phyloP scores from a whole-genome alignment of 2,329 filamentous ascomycete species.

The Alternaria sp. region DNA sequence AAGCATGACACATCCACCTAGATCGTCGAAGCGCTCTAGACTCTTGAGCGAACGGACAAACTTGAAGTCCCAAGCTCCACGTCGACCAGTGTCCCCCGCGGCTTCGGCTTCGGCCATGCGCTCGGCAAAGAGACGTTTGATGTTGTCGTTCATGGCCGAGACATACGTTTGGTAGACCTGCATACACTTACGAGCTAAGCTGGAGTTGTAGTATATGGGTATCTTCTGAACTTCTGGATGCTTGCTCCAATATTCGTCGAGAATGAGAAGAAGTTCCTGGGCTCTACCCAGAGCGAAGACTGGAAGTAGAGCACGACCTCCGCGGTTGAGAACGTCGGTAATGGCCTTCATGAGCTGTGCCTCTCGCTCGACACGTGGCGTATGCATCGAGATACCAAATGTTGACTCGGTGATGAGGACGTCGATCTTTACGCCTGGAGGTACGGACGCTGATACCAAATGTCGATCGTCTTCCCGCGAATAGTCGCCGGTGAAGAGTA shows the following conservation, averaged over 20 bases:
- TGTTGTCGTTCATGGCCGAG: conserved; percentile 98
- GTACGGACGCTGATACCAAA: conserved; percentile 90
- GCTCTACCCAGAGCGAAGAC: conserved; percentile 94
- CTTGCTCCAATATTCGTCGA: conserved; percentile 96
- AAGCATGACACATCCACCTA: conserved; percentile 95
- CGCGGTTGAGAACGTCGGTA: conserved; percentile 86
- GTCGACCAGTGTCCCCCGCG: conserved; percentile 73
- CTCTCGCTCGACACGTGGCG: conserved; percentile 88
- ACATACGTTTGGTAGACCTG: conserved; percentile 98
- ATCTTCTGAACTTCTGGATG: conserved; percentile 87
- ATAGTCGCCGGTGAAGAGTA: conserved; percentile 98
- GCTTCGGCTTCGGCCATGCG: conserved; percentile 90
- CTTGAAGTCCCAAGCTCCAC: conserved; percentile 95
- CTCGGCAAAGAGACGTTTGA: conserved; percentile 92
- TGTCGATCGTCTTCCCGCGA: conserved; percentile 94
- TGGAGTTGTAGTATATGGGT: conserved; percentile 97
- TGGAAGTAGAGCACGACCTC: conserved; percentile 90
- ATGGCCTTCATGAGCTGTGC: conserved; percentile 95
- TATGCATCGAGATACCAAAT: conserved; percentile 93
- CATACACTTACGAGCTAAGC: conserved; percentile 96
- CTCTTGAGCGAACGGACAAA: conserved; percentile 91
- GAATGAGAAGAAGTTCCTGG: conserved; percentile 89
- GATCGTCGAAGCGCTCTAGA: conserved; percentile 93
- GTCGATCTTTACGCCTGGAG: conserved; percentile 87
- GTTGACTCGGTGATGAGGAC: conserved; percentile 97